Evolutionary conservation across 2,329 filamentous ascomycete species (phyloP).

Genomic region (Penicillium sumatraense): DNA sequence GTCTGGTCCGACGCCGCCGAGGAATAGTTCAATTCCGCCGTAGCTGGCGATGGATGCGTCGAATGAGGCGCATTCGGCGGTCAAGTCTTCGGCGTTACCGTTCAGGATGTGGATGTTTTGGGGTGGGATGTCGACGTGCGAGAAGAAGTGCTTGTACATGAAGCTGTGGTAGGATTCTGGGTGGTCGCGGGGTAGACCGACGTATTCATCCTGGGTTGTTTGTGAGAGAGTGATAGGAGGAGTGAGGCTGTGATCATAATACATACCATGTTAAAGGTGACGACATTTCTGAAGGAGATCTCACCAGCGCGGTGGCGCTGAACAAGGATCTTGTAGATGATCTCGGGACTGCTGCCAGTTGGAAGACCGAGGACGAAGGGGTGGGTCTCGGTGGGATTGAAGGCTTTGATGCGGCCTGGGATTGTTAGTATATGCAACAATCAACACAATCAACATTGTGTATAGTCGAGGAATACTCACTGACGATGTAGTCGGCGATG

Average conservation of each 20-base stretch:
- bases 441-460: no score
- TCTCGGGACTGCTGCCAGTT: slow-evolving; percentile 79
- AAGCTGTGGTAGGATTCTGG: slow-evolving; percentile 87
- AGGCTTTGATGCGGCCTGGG: slow-evolving; percentile 75
- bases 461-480: slow-evolving; percentile 51
- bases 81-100: slow-evolving; percentile 76
- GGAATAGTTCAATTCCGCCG: slow-evolving; percentile 83
- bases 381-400: slow-evolving; percentile 70
- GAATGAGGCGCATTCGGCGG: slow-evolving; percentile 77
- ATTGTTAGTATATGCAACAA: slow-evolving; percentile 6
- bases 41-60: slow-evolving; percentile 74
- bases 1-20: slow-evolving; percentile 83
- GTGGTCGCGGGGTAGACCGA: slow-evolving; percentile 80
- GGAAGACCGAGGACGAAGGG: slow-evolving; percentile 84
- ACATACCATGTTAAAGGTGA: slow-evolving; percentile 87
- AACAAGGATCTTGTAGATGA: slow-evolving; percentile 78
- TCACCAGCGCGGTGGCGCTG: slow-evolving; percentile 50
- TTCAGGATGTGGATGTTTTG: slow-evolving; percentile 84
- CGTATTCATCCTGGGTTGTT: slow-evolving; percentile 73
- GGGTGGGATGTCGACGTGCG: slow-evolving; percentile 78
- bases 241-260: neutral
- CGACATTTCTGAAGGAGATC: slow-evolving; percentile 84
- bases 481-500: slow-evolving; percentile 80
- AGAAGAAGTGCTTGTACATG: slow-evolving; percentile 94
- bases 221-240: slow-evolving; percentile 18